These are phyloP conservation scores for Fusarium vanettenii DNA, from an alignment of 2,329 filamentous ascomycete genomes.

Conservation along the genomic window DNA sequence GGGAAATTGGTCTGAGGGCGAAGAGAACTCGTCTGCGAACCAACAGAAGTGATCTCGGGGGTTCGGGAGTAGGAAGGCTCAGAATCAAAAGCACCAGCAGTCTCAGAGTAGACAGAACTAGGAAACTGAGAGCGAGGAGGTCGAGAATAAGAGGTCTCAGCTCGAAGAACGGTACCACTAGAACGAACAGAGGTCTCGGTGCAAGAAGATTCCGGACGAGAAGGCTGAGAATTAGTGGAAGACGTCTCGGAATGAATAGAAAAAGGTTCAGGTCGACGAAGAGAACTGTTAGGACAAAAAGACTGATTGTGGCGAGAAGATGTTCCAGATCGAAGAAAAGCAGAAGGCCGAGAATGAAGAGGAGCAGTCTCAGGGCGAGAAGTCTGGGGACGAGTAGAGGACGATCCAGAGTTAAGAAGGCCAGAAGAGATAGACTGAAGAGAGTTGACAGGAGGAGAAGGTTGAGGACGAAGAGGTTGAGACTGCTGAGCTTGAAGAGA, in stretches of 20 bases:
- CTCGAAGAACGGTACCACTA: too few species aligned
- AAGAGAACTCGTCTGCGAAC: too few species aligned
- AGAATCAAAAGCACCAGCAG: too few species aligned
- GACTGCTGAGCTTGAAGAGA: background rate
- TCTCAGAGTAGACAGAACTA: too few species aligned
- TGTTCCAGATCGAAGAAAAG: background rate
- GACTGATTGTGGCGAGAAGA: background rate
- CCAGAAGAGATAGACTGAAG: background rate
- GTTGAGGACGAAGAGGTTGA: background rate
- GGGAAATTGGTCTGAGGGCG: background rate
- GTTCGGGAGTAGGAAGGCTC: too few species aligned
- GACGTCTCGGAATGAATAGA: background rate
- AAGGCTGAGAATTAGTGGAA: background rate
- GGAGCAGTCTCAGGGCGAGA: background rate
- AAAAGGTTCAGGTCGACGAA: background rate
- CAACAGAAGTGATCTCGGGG: too few species aligned
- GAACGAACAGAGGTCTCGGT: background rate
- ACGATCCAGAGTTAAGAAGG: background rate
- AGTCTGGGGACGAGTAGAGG: background rate
- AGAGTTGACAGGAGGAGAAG: background rate
- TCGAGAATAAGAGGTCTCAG: too few species aligned
- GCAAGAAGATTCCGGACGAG: background rate
- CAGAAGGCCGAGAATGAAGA: background rate
- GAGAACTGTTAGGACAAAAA: background rate
- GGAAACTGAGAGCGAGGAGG: background rate